Conservation (phyloP, 2,329 filamentous ascomycete species). For the Emergomyces africanus region DNA sequence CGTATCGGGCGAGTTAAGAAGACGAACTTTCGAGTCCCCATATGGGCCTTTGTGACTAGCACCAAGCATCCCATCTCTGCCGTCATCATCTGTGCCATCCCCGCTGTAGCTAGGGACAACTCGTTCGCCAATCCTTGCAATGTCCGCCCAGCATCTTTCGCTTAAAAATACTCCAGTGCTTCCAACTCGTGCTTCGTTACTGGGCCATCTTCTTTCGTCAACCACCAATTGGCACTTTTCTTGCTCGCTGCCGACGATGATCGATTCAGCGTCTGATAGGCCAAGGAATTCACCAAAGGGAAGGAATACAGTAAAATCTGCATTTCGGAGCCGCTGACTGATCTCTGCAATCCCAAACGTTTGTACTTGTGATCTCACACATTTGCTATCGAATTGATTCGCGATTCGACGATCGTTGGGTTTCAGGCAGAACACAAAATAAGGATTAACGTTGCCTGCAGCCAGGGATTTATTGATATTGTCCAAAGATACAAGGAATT, state of each 20-base stretch:
- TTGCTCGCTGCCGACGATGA: slow-evolving; percentile 79
- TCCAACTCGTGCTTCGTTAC: slow-evolving; percentile 80
- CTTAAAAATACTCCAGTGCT: slow-evolving; percentile 92
- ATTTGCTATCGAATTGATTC: slow-evolving; percentile 98
- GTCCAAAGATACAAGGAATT: slow-evolving; percentile 80
- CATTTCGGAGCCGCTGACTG: slow-evolving; percentile 79
- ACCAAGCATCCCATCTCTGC: slow-evolving; percentile 49
- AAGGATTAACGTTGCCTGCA: slow-evolving; percentile 73
- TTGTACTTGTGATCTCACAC: slow-evolving; percentile 85
- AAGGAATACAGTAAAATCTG: slow-evolving; percentile 90
- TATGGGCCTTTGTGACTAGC: slow-evolving; percentile 27
- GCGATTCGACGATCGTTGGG: slow-evolving; percentile 94
- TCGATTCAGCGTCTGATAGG: slow-evolving; percentile 67
- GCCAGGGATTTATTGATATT: slow-evolving; percentile 82
- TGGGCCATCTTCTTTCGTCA: slow-evolving; percentile 83
- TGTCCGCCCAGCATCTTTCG: slow-evolving; percentile 88
- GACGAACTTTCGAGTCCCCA: slow-evolving; percentile 42
- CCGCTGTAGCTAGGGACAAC: slow-evolving; percentile 47
- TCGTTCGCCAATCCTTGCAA: slow-evolving; percentile 59
- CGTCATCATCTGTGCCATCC: slow-evolving; percentile 40
- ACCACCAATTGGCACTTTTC: slow-evolving; percentile 88
- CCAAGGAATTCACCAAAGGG: slow-evolving; percentile 94
- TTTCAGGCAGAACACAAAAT: slow-evolving; percentile 95
- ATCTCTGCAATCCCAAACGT: slow-evolving; percentile 96
- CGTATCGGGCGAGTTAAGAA: slow-evolving; percentile 36